Evolutionary conservation across 1,284 basidiomycete genomes (phyloP).

Genomic region (Limonomyces culmigenus): DNA sequence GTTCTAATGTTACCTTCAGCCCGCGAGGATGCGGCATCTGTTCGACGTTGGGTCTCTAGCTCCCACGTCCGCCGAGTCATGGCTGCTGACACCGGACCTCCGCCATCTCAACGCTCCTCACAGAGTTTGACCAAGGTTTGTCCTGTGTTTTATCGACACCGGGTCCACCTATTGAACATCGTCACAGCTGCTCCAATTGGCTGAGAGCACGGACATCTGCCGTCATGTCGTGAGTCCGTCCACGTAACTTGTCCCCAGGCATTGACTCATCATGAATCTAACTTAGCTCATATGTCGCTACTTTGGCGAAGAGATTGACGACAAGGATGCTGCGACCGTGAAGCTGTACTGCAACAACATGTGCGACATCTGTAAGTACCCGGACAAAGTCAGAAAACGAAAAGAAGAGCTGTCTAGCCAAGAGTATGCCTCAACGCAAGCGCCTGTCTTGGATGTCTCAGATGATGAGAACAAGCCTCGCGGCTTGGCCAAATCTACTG

Average conservation of each 20-base stretch:
- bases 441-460: constrained; percentile 9
- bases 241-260: constrained; percentile 11
- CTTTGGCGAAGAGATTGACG: constrained; percentile 63
- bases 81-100: constrained; percentile 28
- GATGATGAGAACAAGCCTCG: too few species aligned
- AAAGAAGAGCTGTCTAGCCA: constrained; percentile 31
- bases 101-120: constrained; percentile 45
- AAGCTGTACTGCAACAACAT: constrained; percentile 55
- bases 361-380: constrained; percentile 75
- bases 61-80: constrained; percentile 26
- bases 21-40: constrained; percentile 54
- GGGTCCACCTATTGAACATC: neutral
- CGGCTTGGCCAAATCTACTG: too few species aligned
- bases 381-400: constrained; percentile 37
- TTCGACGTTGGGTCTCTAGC: constrained; percentile 20
- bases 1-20: constrained; percentile 24
- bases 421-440: constrained; percentile 20
- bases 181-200: constrained; percentile 45
- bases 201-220: constrained; percentile 47
- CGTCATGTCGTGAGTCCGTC: constrained; percentile 66
- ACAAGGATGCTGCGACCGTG: constrained; percentile 24
- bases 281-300: constrained; percentile 60
- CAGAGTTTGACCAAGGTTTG: constrained; percentile 52
- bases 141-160: constrained; percentile 1
- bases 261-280: neutral